A percentile compares a stretch with the other conserved stretches of the same genome.
phyloP scores from a whole-genome alignment of 352 stramenopile genomes.

The Phytophthora pini region DNA sequence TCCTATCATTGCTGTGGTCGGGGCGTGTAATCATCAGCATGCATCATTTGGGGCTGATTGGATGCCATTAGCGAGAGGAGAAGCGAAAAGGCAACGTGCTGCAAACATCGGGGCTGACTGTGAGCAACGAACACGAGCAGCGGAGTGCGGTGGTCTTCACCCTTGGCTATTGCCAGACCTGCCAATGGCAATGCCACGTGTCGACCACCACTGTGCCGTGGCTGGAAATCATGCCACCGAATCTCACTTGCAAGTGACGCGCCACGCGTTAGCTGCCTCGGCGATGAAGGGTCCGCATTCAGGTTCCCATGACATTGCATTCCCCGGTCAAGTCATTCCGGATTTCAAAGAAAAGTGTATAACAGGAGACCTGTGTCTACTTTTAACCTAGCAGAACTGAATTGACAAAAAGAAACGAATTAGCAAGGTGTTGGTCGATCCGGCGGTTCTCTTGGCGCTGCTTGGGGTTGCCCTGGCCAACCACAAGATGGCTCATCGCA shows the following conservation, averaged over 20 bases:
- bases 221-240: conserved; percentile 27
- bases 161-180: conserved; percentile 1
- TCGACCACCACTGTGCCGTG: conserved; percentile 17
- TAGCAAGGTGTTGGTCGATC: background rate
- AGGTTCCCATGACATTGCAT: conserved; percentile 2
- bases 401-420: background rate
- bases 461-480: conserved; percentile 21
- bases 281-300: conserved; percentile 6
- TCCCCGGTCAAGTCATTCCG: background rate
- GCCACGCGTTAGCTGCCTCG: conserved; percentile 11
- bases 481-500: conserved; percentile 36
- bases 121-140: background rate
- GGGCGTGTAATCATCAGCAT: conserved; percentile 20
- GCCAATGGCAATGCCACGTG: conserved; percentile 14
- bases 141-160: background rate
- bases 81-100: conserved; percentile 20
- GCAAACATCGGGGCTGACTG: background rate
- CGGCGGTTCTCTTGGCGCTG: conserved; percentile 19
- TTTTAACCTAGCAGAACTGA: background rate
- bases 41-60: conserved; percentile 28
- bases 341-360: background rate
- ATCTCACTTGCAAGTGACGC: conserved; percentile 22
- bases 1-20: conserved; percentile 26
- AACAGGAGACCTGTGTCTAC: background rate
- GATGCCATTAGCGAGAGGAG: conserved; percentile 21